Conservation (phyloP, 2,329 filamentous ascomycete species). For the Stachybotrys chartarum region DNA sequence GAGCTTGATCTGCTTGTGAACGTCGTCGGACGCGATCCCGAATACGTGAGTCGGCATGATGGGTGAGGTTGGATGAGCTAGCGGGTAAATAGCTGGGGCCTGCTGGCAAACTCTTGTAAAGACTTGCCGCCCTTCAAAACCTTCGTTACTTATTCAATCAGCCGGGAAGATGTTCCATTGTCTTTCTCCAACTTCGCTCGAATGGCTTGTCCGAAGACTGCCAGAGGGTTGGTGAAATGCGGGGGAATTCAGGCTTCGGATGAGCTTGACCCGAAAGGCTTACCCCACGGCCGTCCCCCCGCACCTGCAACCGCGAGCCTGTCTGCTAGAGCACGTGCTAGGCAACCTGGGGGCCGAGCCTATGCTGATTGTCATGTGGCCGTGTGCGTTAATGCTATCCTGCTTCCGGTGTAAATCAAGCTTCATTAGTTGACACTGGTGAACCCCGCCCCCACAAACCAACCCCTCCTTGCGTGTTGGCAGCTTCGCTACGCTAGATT, state of each 20-base stretch:
- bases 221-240: background rate
- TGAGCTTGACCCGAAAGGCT: background rate
- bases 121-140: too few species aligned
- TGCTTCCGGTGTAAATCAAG: background rate
- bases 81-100: too few species aligned
- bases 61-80: background rate
- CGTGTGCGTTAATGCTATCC: too few species aligned
- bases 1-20: conserved; percentile 51
- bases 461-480: background rate
- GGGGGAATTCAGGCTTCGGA: background rate
- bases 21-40: conserved; percentile 37
- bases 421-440: background rate
- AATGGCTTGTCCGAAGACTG: background rate
- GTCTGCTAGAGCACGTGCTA: too few species aligned
- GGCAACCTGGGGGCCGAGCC: too few species aligned
- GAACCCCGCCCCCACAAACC: background rate
- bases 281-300: background rate
- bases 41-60: conserved; percentile 27
- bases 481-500: background rate
- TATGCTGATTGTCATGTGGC: too few species aligned
- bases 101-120: too few species aligned
- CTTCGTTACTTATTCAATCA: too few species aligned
- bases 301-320: background rate
- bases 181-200: background rate
- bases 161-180: background rate